Base-by-base conservation (phyloP, 495 filamentous ascomycete genomes). In the Gamarada debralockiae region DNA sequence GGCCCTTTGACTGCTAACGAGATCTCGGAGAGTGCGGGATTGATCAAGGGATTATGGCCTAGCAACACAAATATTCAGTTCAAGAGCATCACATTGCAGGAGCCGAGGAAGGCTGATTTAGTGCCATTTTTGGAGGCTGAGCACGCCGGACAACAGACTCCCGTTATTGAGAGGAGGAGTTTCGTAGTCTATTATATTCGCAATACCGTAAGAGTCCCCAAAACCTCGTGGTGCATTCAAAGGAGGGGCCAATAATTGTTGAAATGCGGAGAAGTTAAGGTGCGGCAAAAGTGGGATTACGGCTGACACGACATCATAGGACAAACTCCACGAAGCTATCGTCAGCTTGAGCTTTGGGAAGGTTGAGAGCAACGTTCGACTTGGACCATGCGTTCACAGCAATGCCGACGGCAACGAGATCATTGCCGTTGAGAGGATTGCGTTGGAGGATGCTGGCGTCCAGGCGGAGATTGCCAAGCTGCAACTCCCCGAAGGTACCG, bases 251-350 rank as follows among this genome's bases (percentile, higher is more conserved):
- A 5, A 29, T 29, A 4, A 4, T 29, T 29, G 27, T 4, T 5
- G 4, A 10, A 10, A 29, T 4, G 5, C 27, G 27, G 27, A 29
- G 27, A 29, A 29, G 27, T 4, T 10, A 29, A 29, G 27, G 27
- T 29, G 4, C 27, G 10, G 5, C 27, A 29, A 29, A 29, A 29
- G 27, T 29, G 27, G 27, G 27, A 29, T 29, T 29, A 29, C 10
- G 27, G 5, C 10, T 4, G 10, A 29, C 5, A 5, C 10, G 10
- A 10, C 27, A 5, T 0, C 12, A n/a, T 15, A 85, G 82, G 75
- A 82, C 62, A 84, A 83, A 65, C 69, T 87, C 37, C 84, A 86
- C 53, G 85, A 87, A 65, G 81, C 83, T 13, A 62, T 83, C 49
- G 74, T 86, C 23, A 80, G 81, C 55, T 66, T 87, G 7, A 73